Base-by-base conservation (phyloP, 2,329 filamentous ascomycete genomes). In the Alternaria ethzedia region DNA sequence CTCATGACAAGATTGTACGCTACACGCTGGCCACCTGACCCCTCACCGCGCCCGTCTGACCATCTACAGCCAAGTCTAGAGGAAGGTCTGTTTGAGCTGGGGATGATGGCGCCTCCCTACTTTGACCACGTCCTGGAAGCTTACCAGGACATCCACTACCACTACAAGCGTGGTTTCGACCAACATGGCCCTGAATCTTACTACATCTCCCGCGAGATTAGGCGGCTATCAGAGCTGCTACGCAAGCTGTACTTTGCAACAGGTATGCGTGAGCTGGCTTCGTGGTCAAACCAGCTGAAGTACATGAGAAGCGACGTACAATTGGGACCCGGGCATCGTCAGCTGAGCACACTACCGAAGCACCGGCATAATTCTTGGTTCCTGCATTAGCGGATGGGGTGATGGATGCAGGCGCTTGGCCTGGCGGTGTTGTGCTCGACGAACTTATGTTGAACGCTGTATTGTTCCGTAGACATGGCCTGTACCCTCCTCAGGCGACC, bases 121-220 rank as follows among this genome's bases (percentile, higher is more conserved):
- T 32, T 51, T 21, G 36, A 44, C 23, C 15, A 36, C 7, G 36
- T 66, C 6, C 6, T 41, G 3, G 20, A 62, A 11, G 44, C 47
- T 4, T 57, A 45, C 54, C 15, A 61, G 17, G 23, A 25, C 20
- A 65, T 68, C 49, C 67, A 70, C 46, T n/a, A 55, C n/a, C 61
- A 68, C 46, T 71, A 62, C 28, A 41, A 41, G 50, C 17, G 50
- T 6, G 67, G 69, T 5, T 58, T 64, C 30, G 62, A 68, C 26
- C 26, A 43, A 11, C 45, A 59, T 15, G 58, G 64, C 3, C 52
- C 61, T 6, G 61, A 64, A 3, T 36, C 61, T 4, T 68, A 57
- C 36, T 36, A 52, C 12, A 49, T 71, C 6, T 52, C 65, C 11
- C 61, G 66, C 11, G 67, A 70, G 25, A 32, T 71, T 12, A 58